A percentile compares a stretch with the other conserved stretches of the same genome.
phyloP scores from a whole-genome alignment of 2,329 filamentous ascomycete genomes.

The Aspergillus fumigatiaffinis region DNA sequence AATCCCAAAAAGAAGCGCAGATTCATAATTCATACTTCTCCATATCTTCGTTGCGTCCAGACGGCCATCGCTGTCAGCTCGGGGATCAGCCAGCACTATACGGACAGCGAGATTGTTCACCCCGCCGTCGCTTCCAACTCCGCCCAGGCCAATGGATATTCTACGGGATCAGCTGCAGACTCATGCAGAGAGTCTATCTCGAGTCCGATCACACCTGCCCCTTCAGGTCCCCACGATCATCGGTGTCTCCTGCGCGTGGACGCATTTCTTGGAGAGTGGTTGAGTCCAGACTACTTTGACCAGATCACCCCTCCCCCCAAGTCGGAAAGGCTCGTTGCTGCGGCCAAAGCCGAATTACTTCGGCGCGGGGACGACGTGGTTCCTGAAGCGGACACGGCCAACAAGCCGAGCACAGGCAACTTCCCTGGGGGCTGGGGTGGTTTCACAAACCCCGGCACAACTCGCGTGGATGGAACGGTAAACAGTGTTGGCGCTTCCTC shows the following conservation, averaged over 20 bases:
- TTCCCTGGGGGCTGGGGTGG: conserved; percentile 57
- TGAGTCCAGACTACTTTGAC: conserved; percentile 89
- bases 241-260: conserved; percentile 66
- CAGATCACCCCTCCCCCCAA: conserved; percentile 84
- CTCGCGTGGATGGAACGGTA: conserved; percentile 21
- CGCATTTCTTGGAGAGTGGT: conserved; percentile 92
- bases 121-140: background rate
- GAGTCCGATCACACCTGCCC: background rate
- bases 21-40: conserved; percentile 87
- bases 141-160: background rate
- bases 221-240: conserved; percentile 6
- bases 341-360: conserved; percentile 82
- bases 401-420: conserved; percentile 40
- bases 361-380: conserved; percentile 66
- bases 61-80: conserved; percentile 85
- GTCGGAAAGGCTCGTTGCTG: conserved; percentile 80
- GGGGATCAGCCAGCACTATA: conserved; percentile 59
- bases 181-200: conserved; percentile 1
- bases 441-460: conserved; percentile 29
- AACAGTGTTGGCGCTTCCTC: background rate
- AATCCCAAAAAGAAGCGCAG: conserved; percentile 58
- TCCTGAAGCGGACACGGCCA: conserved; percentile 32
- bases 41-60: conserved; percentile 87
- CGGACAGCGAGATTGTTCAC: conserved; percentile 15
- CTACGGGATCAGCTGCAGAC: background rate